Base-by-base conservation (phyloP, 805 yeast species). In the Candida morakotiae region DNA sequence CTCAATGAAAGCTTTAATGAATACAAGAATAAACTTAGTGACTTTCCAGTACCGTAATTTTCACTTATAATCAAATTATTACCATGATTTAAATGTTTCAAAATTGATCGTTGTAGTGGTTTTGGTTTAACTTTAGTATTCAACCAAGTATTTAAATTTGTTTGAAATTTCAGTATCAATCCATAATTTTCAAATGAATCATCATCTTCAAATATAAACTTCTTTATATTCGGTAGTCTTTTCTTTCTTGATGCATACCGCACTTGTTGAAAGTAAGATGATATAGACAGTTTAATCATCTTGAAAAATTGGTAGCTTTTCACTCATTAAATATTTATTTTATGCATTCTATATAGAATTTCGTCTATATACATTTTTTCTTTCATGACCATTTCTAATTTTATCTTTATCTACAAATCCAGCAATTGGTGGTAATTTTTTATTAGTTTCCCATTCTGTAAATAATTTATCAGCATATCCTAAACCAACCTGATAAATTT, bases 401-500 rank as follows among this genome's bases (percentile, higher is more conserved):
- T 35, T 42, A 6, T 39, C 30, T 30, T 47, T 46, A 17, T 48
- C 56, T 16, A 49, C 45, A 53, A 55, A 52, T 0, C 85, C 87
- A 2, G 87, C 79, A 27, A 84, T 75, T 3, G 60, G 53, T 5
- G 91, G 87, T 50, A 88, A 55, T 45, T 72, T 67, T 4, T 79
- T 77, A 11, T 69, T 59, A 2, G 64, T 58, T 31, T 72, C 69
- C 64, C 83, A 64, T 23, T 73, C 67, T 10, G 70, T 67, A 31
- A 89, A 57, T 23, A 72, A 64, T 30, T 63, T 62, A 37, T 75
- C 77, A 0, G 91, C 95, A 55, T 86, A 91, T 3, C 71, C 72
- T 9, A 78, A 67, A 2, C 98, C 98, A 9, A 87, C 89, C 18
- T 75, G 67, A 49, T 82, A 84, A 35, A 93, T 87, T 57, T 89